These are phyloP conservation scores for Podospora pseudopauciseta DNA, from an alignment of 495 filamentous ascomycete genomes.

Conservation along the genomic window DNA sequence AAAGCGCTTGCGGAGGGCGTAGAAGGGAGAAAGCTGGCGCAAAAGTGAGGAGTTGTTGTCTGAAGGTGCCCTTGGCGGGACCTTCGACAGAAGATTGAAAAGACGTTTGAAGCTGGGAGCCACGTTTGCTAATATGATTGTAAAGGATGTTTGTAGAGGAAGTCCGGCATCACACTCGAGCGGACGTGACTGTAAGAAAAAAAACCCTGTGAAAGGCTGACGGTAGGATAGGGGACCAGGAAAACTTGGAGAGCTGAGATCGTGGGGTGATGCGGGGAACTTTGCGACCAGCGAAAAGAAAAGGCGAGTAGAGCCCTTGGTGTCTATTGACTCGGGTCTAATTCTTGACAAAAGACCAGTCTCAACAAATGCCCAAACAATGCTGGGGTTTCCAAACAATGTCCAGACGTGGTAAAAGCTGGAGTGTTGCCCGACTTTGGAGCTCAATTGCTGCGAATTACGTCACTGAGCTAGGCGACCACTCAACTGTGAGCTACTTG, in stretches of 20 bases:
- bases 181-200: not conserved
- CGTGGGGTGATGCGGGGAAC: not conserved
- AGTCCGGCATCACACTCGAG: not conserved
- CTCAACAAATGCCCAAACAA: not conserved
- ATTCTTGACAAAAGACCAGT: not conserved
- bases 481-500: not conserved
- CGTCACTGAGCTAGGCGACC: not conserved
- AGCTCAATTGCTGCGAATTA: not conserved
- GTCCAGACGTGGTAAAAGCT: not conserved
- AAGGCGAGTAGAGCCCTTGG: not conserved
- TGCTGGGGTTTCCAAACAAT: not conserved
- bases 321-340: not conserved
- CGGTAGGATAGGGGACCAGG: not conserved
- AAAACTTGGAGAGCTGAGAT: not conserved
- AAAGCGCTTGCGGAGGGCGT: conserved; percentile 52
- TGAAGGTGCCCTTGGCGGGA: conserved; percentile 11
- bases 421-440: not conserved
- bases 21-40: conserved; percentile 53
- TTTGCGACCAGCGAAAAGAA: not conserved
- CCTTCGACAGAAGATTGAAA: not conserved
- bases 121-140: conserved; percentile 17
- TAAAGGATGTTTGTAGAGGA: not conserved
- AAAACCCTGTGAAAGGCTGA: not conserved
- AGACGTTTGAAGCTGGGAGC: conserved; percentile 17
- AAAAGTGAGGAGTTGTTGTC: conserved; percentile 45